These are phyloP conservation scores for Phytophthora vignae DNA, from an alignment of 352 stramenopile species.

Conservation along the genomic window DNA sequence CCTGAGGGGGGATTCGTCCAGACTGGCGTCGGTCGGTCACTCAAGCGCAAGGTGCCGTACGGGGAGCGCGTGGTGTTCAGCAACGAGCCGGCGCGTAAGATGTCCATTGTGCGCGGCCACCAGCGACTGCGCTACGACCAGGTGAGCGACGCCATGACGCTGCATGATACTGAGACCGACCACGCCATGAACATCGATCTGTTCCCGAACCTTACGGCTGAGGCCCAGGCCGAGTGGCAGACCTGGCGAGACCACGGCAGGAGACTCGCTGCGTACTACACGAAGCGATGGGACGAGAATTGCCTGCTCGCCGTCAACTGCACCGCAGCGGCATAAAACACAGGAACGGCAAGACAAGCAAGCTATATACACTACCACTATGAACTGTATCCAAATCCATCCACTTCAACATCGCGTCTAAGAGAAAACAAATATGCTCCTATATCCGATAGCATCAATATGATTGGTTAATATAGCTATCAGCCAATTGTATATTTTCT, in stretches of 20 bases:
- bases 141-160: slow-evolving; percentile 31
- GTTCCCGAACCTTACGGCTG: slow-evolving; percentile 32
- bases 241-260: slow-evolving; percentile 37
- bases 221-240: slow-evolving; percentile 29
- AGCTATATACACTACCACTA: neutral
- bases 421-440: neutral
- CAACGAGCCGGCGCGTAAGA: slow-evolving; percentile 57
- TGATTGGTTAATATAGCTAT: too few relatives aligned
- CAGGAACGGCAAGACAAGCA: neutral
- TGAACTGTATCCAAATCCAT: neutral
- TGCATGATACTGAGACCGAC: slow-evolving; percentile 50
- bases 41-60: slow-evolving; percentile 49
- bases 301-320: slow-evolving; percentile 46
- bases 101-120: slow-evolving; percentile 45
- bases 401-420: neutral
- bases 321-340: slow-evolving; percentile 1
- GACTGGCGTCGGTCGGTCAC: slow-evolving; percentile 44
- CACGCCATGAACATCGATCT: slow-evolving; percentile 47
- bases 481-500: too few relatives aligned
- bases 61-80: slow-evolving; percentile 53
- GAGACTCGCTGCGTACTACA: slow-evolving; percentile 61
- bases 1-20: slow-evolving; percentile 43
- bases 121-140: slow-evolving; percentile 54
- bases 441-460: too few relatives aligned
- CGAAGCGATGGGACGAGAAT: slow-evolving; percentile 51